Evolutionary conservation across 2,329 filamentous ascomycete genomes (phyloP), one percentile per base, ranked within the genome.

Genomic region (Neobulgaria alba): DNA sequence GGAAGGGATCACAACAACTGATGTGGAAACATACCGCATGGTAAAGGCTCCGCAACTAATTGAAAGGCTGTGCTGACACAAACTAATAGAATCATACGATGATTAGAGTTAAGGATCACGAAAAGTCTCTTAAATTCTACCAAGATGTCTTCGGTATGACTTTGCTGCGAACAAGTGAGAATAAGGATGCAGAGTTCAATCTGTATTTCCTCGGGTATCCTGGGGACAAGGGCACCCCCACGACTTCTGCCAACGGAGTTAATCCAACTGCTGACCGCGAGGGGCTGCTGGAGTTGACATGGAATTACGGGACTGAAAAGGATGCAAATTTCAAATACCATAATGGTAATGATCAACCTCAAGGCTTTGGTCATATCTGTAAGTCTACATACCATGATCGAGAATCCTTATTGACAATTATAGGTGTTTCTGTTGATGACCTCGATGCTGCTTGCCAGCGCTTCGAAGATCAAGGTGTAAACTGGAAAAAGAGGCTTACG

Each of bases 361-460:
- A 95, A 62, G 92, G 92, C 1, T 96, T 95, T 52, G 89, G 90
- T 0, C 89, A 95, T 58, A 88, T 95, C 47, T 93, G 87, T 83
- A 63, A 67, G 76, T 69, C 36, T 19, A 9, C 34, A 15, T 16
- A 9, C 4, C 8, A 40, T 41, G 20, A 51, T 23, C 7, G 7
- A 7, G 12, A 12, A 7, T 12, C 23, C 23, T 26, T 26, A 26
- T 26, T 26, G 23, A 3, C 32, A n/a, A 7, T 21, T 37, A 9
- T 37, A 84, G 79, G 79, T 58, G 67, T 96, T 39, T 73, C 82
- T 1, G 89, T 95, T 10, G 90, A 96, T 58, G 79, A 94, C 59
- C 60, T 96, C n/a, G 80, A 92, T 39, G 82, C 83, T 5, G 89
- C 92, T 8, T 95, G 90, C 65, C 67, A 80, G 58, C 77, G 89